These are phyloP conservation scores for Pythium plurisporium DNA, from an alignment of 352 stramenopile genomes.

Conservation along the genomic window DNA sequence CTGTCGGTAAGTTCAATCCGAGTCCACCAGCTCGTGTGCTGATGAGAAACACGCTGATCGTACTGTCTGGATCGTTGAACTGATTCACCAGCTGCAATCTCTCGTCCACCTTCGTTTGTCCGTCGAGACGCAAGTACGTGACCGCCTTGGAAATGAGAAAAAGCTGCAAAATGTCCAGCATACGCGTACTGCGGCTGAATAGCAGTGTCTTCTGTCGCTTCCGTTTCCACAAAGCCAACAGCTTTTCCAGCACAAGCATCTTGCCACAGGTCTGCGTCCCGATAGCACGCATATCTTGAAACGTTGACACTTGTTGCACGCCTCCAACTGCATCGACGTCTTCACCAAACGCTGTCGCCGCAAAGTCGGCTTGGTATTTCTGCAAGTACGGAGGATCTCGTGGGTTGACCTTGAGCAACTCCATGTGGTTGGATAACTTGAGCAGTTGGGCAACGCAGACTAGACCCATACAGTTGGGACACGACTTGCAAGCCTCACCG, in stretches of 20 bases:
- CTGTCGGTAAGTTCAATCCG: constrained; percentile 72
- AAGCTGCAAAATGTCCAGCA: constrained; percentile 77
- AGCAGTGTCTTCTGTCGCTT: constrained; percentile 63
- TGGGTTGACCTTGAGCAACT: constrained; percentile 73
- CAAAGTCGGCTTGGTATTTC: constrained; percentile 50
- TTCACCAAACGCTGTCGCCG: constrained; percentile 45
- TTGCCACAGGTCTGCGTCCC: constrained; percentile 75
- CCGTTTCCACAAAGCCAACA: constrained; percentile 59
- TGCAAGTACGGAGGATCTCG: constrained; percentile 47
- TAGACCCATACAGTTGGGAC: constrained; percentile 71
- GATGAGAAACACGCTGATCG: constrained; percentile 68
- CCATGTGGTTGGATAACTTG: constrained; percentile 78
- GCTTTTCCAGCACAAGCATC: constrained; percentile 73
- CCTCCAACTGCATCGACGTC: constrained; percentile 53
- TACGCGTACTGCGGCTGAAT: constrained; percentile 76
- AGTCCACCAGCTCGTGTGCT: constrained; percentile 73
- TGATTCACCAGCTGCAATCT: constrained; percentile 65
- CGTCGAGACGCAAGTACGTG: constrained; percentile 59
- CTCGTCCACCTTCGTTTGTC: constrained; percentile 72
- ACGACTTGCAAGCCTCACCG: constrained; percentile 43
- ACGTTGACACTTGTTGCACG: constrained; percentile 50
- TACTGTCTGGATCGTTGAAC: constrained; percentile 60
- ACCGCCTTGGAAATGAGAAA: constrained; percentile 68
- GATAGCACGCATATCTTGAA: constrained; percentile 50
- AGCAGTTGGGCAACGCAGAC: constrained; percentile 68